Base-by-base conservation (phyloP, 208 protist genomes). In the Willaertia magna region DNA sequence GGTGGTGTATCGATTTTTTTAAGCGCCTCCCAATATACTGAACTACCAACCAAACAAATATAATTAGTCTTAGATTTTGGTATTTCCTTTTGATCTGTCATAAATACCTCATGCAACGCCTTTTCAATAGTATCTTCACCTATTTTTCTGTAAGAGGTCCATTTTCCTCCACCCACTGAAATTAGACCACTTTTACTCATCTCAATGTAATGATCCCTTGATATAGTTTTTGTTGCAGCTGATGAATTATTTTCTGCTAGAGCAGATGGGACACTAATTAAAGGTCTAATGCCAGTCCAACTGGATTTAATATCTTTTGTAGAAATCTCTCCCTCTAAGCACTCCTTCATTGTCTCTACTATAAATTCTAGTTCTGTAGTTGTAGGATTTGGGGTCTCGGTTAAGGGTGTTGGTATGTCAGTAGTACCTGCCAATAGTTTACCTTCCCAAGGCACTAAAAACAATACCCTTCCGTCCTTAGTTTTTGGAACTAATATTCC, bases 121-220 rank as follows among this genome's bases (percentile, higher is more conserved):
- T 86, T 74, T 7, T 48, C 42, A 85, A 76, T 30, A 86, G 93
- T 90, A 86, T 98, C 93, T 90, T 97, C 91, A 20, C 94, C 92
- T 89, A 98, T 98, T 86, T 93, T 91, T 85, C 96, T 94, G 90
- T 97, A 98, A 46, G 95, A 97, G 67, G 96, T 98, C 95, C 96
- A 98, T 90, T 98, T 98, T 52, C 96, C 96, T 39, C 96, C 96
- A 9, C 92, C 92, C 40, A 98, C 92, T 84, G 92, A 94, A 16
- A 98, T 49, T 49, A 97, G 91, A 48, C 83, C 76, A 82, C 94
- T 90, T 4, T 83, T 44, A 39, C 40, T 48, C 3, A 90, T 48
- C 16, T 93, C 88, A 87, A 98, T 92, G 85, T 95, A 87, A 90
- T 98, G 95, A 87, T 98, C 95, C 26, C 96, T 93, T 34, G 95